Percentiles rank a stretch among this genome's conserved stretches.
These are phyloP conservation scores for Inonotus hispidus DNA, from an alignment of 1,284 basidiomycete species.

Conservation along the genomic window DNA sequence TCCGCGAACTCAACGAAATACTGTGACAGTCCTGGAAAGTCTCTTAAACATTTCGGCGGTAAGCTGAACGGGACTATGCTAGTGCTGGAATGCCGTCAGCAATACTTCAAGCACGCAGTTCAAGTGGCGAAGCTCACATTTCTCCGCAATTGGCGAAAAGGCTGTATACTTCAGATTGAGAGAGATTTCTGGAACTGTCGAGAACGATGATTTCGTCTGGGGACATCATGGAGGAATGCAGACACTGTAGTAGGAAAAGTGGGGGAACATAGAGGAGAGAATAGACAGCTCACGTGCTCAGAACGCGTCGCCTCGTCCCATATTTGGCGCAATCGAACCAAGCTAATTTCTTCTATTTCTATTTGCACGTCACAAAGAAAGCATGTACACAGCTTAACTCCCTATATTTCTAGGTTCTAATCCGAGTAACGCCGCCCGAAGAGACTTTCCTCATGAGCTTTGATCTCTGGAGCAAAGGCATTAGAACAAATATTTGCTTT, in stretches of 20 bases:
- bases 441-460: conserved; percentile 12
- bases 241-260: no score
- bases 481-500: background rate
- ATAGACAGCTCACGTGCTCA: no score
- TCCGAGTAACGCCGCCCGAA: conserved; percentile 1
- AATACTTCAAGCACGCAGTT: no score
- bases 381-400: background rate
- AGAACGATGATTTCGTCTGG: background rate
- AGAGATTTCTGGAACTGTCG: background rate
- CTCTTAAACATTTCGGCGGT: background rate
- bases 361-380: background rate
- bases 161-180: background rate
- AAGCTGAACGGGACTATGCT: background rate
- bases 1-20: conserved; percentile 6
- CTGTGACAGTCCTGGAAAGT: conserved; percentile 4
- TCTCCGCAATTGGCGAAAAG: conserved; percentile 7
- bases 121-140: background rate
- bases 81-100: no score
- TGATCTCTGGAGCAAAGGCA: conserved; percentile 9
- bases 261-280: no score
- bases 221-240: background rate
- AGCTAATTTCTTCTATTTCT: no score
- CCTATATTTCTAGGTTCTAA: background rate
- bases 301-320: background rate
- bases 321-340: background rate